Evolutionary conservation across 345 rosid species (phyloP).

Genomic region (Salix udensis): DNA sequence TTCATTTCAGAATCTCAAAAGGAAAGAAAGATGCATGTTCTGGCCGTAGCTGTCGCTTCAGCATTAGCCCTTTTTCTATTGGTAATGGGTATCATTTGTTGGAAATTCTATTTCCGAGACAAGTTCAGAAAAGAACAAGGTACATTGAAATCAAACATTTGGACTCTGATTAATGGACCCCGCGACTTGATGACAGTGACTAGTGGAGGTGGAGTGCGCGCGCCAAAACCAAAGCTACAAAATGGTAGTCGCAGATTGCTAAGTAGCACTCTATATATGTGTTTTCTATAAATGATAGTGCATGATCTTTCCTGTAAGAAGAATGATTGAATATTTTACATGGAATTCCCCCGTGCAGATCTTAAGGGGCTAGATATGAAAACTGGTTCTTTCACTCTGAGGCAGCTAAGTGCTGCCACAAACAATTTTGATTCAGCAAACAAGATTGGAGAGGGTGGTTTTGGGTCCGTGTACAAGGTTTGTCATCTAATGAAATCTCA

Average conservation of each 20-base stretch:
- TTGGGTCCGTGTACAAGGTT: constrained; percentile 60
- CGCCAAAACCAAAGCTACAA: too few relatives aligned
- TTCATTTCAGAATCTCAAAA: not conserved
- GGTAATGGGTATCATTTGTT: constrained; percentile 9
- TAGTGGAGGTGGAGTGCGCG: too few relatives aligned
- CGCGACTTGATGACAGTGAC: too few relatives aligned
- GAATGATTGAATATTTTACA: too few relatives aligned
- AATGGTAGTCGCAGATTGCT: too few relatives aligned
- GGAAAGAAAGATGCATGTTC: not conserved
- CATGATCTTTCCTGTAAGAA: too few relatives aligned
- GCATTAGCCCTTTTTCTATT: constrained; percentile 1
- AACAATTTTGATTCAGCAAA: constrained; percentile 40
- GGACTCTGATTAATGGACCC: not conserved
- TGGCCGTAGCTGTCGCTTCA: constrained; percentile 4
- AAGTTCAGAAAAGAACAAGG: constrained; percentile 8
- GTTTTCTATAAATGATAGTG: too few relatives aligned
- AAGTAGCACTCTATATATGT: too few relatives aligned
- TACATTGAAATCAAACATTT: not conserved
- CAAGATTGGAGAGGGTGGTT: constrained; percentile 68
- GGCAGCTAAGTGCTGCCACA: constrained; percentile 48
- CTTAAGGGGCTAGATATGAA: constrained; percentile 12
- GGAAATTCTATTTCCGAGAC: constrained; percentile 16
- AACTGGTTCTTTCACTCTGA: constrained; percentile 37
- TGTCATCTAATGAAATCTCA: not conserved
- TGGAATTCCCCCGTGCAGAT: constrained; percentile 8